A percentile compares a stretch with the other conserved stretches of the same genome.
These are phyloP conservation scores for Clitocybe nebularis DNA, from an alignment of 1,284 basidiomycete genomes.

Conservation along the genomic window DNA sequence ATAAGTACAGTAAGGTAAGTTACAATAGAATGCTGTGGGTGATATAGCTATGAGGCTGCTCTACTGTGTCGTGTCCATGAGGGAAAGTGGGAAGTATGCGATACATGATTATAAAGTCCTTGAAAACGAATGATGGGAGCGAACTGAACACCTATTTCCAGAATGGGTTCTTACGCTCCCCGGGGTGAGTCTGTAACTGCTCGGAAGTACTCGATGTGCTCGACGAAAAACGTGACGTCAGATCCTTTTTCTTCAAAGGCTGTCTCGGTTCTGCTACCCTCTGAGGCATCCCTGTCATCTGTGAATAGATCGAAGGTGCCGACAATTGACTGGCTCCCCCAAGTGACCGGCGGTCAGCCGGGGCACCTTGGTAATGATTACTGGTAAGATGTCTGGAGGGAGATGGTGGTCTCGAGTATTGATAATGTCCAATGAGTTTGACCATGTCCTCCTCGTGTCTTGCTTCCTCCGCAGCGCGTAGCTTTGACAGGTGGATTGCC, in stretches of 20 bases:
- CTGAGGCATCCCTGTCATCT: slow-evolving; percentile 57
- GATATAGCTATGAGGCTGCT: no score
- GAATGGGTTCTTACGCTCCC: slow-evolving; percentile 19
- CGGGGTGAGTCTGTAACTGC: neutral
- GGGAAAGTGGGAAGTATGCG: no score
- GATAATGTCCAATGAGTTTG: slow-evolving; percentile 29
- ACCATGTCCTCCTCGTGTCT: slow-evolving; percentile 24
- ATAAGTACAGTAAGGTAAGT: no score
- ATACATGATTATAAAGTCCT: no score
- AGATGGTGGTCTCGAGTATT: slow-evolving; percentile 16
- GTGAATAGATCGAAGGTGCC: slow-evolving; percentile 60
- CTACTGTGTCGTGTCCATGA: no score
- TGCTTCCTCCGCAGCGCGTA: slow-evolving; percentile 26
- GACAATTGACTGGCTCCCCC: slow-evolving; percentile 39
- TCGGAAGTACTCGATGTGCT: slow-evolving; percentile 19
- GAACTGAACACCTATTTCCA: slow-evolving; percentile 18
- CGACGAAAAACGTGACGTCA: slow-evolving; percentile 27
- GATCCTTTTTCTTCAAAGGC: slow-evolving; percentile 46
- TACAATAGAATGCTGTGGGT: no score
- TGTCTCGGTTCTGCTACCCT: slow-evolving; percentile 55
- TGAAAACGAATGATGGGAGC: no score
- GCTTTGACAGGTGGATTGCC: slow-evolving; percentile 20
- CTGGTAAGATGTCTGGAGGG: slow-evolving; percentile 7
- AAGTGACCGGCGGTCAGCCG: slow-evolving; percentile 19
- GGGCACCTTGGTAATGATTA: slow-evolving; percentile 9